phyloP scores from a whole-genome alignment of 1,284 basidiomycete species.

The Malassezia caprae region DNA sequence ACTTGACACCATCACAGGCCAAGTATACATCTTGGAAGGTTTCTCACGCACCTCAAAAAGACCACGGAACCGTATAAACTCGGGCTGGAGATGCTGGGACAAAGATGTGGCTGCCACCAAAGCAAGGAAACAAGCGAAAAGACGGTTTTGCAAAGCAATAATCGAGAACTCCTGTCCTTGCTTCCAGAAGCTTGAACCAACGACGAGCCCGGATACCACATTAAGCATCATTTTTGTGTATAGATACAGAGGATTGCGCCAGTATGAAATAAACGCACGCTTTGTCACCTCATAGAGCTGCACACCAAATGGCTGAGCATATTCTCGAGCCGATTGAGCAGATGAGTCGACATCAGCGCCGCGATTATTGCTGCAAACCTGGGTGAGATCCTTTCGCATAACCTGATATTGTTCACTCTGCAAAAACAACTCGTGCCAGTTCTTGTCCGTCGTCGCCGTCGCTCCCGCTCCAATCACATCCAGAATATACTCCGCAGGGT shows the following conservation, averaged over 20 bases:
- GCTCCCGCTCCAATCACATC: constrained; percentile 42
- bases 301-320: constrained; percentile 27
- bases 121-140: constrained; percentile 56
- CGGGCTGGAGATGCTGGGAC: constrained; percentile 47
- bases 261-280: constrained; percentile 40
- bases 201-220: constrained; percentile 54
- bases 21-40: constrained; percentile 68
- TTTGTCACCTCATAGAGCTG: constrained; percentile 40
- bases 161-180: constrained; percentile 22
- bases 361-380: constrained; percentile 12
- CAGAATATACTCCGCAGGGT: constrained; percentile 40
- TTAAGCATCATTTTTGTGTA: constrained; percentile 51
- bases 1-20: constrained; percentile 51
- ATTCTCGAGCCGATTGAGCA: constrained; percentile 26
- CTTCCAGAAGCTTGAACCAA: constrained; percentile 50
- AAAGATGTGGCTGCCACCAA: constrained; percentile 37
- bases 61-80: constrained; percentile 53
- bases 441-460: constrained; percentile 29
- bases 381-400: constrained; percentile 19
- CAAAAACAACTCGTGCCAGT: constrained; percentile 37
- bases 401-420: constrained; percentile 21
- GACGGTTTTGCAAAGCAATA: constrained; percentile 60
- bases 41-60: constrained; percentile 67
- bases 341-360: constrained; percentile 1
- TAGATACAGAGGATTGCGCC: constrained; percentile 40